These are phyloP conservation scores for Luzula sylvatica DNA, from an alignment of 176 grass and related monocot genomes.

Conservation along the genomic window DNA sequence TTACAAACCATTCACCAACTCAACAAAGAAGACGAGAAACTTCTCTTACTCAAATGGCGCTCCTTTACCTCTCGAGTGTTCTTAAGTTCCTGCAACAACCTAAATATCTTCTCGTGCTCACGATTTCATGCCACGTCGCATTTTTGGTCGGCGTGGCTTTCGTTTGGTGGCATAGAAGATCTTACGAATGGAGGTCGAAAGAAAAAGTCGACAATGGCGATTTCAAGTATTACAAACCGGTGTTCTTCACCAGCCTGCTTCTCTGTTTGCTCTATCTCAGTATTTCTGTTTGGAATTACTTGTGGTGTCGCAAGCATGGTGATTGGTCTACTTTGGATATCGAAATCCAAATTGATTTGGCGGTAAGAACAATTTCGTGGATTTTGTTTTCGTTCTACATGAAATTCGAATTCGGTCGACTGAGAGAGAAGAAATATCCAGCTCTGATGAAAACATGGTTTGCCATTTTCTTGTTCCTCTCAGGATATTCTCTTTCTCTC, in stretches of 20 bases:
- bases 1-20: constrained; percentile 6
- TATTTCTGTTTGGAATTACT: constrained; percentile 20
- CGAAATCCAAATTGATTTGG: constrained; percentile 20
- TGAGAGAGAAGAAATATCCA: constrained; percentile 35
- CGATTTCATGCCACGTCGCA: constrained; percentile 16
- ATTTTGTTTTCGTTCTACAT: constrained; percentile 45
- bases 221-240: constrained; percentile 21
- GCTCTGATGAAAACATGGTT: constrained; percentile 47
- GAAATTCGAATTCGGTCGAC: constrained; percentile 23
- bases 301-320: neutral
- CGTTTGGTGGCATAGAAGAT: neutral
- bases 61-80: neutral
- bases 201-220: neutral
- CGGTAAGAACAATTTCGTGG: constrained; percentile 34
- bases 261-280: constrained; percentile 18
- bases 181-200: neutral
- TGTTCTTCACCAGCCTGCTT: constrained; percentile 17
- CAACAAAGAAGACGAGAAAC: neutral
- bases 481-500: constrained; percentile 10
- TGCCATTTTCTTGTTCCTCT: constrained; percentile 48
- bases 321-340: constrained; percentile 27
- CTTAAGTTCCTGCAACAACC: neutral
- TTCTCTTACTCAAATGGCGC: neutral
- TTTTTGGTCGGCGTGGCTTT: constrained; percentile 12
- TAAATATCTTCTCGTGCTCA: constrained; percentile 23